Conservation (phyloP, 768 basidiomycete genomes). For the Cubamyces sp. region DNA sequence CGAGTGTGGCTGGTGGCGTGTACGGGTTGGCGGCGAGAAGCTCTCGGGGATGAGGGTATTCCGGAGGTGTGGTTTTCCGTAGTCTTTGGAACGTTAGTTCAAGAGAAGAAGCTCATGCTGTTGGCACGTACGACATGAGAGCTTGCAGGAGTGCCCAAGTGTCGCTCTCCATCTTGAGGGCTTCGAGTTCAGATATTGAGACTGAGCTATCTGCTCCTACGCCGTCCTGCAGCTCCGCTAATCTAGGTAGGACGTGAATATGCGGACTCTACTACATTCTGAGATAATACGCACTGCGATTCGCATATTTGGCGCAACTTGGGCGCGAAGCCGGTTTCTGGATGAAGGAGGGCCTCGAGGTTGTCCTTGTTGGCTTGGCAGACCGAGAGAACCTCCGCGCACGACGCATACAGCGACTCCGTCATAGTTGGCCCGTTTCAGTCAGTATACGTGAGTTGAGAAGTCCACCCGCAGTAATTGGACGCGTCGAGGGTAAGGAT, state of each 20-base stretch:
- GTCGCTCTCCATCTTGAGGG: slow-evolving; percentile 72
- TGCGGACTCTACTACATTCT: not conserved
- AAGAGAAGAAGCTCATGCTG: not conserved
- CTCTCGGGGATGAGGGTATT: slow-evolving; percentile 51
- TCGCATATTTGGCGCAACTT: slow-evolving; percentile 54
- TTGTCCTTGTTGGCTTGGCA: slow-evolving; percentile 60
- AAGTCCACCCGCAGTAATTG: no score
- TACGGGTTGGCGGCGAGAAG: slow-evolving; percentile 78
- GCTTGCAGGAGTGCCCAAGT: slow-evolving; percentile 85
- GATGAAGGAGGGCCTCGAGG: slow-evolving; percentile 63
- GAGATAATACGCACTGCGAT: slow-evolving; percentile 54
- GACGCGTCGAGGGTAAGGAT: not conserved
- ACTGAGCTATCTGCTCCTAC: slow-evolving; percentile 36
- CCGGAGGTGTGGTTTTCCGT: slow-evolving; percentile 62
- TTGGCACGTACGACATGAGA: slow-evolving; percentile 65
- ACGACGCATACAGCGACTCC: slow-evolving; percentile 61
- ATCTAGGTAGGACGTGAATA: slow-evolving; percentile 38
- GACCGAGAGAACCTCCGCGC: slow-evolving; percentile 65
- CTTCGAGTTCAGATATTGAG: slow-evolving; percentile 58
- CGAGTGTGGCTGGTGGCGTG: slow-evolving; percentile 76
- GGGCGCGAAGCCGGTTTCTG: slow-evolving; percentile 72
- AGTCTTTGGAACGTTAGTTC: slow-evolving; percentile 44
- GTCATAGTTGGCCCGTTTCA: slow-evolving; percentile 35
- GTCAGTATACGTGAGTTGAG: not conserved
- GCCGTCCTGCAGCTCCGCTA: slow-evolving; percentile 55